These are phyloP conservation scores for Pseudonitzschia pungens DNA, from an alignment of 108 stramenopile genomes.

Conservation along the genomic window DNA sequence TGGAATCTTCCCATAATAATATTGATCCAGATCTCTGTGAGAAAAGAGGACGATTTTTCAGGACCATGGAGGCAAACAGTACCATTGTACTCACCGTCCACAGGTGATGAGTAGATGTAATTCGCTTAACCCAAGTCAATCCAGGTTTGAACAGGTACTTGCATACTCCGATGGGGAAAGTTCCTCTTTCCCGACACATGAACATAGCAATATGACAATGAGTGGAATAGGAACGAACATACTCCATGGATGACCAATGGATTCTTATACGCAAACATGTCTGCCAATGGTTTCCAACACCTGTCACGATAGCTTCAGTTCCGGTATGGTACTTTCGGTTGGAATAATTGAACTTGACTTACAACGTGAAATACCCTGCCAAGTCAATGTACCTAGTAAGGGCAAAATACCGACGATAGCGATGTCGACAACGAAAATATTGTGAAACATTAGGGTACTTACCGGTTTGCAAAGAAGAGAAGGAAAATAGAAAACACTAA, in stretches of 20 bases:
- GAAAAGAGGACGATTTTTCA: neutral
- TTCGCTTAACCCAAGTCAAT: slow-evolving; percentile 53
- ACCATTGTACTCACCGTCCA: slow-evolving; percentile 54
- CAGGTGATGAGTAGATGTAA: slow-evolving; percentile 79
- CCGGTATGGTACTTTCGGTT: no score
- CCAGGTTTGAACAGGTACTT: slow-evolving; percentile 77
- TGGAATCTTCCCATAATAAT: slow-evolving; percentile 38
- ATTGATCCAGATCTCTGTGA: neutral
- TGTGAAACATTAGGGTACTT: neutral
- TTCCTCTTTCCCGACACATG: slow-evolving; percentile 21
- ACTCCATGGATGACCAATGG: neutral
- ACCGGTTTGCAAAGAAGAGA: neutral
- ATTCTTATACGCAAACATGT: neutral
- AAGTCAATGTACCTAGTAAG: slow-evolving; percentile 10
- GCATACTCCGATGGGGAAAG: slow-evolving; percentile 71
- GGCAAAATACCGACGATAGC: neutral
- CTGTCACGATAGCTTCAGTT: no score
- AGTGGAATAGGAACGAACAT: neutral
- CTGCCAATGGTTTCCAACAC: neutral
- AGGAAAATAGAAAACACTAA: no score
- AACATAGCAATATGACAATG: neutral
- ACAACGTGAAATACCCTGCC: slow-evolving; percentile 6
- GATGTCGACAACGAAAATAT: neutral
- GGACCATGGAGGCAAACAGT: neutral
- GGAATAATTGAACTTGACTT: neutral